Evolutionary conservation across 371 early-diverging fungal species (phyloP).

Genomic region (Mucor circinelloides): DNA sequence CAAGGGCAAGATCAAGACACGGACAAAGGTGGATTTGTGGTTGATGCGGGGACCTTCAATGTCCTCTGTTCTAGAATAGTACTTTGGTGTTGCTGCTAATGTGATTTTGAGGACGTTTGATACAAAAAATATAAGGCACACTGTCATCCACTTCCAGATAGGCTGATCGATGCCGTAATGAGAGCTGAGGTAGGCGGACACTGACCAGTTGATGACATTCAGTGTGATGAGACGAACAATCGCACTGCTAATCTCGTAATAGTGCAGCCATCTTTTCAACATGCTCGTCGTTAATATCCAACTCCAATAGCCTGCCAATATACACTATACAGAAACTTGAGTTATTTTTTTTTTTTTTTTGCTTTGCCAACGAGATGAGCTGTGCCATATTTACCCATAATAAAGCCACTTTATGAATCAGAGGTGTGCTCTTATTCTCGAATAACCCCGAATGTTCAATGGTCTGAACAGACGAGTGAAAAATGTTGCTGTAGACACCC

Average conservation of each 20-base stretch:
- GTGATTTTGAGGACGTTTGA: constrained; percentile 41
- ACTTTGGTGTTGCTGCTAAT: constrained; percentile 35
- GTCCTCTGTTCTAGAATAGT: constrained; percentile 25
- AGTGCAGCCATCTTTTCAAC: constrained; percentile 61
- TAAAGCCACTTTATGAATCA: constrained; percentile 59
- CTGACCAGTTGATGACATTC: constrained; percentile 62
- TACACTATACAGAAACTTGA: constrained; percentile 37
- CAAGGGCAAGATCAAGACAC: constrained; percentile 41
- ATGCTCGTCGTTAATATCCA: constrained; percentile 63
- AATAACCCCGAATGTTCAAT: constrained; percentile 50
- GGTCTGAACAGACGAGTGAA: constrained; percentile 39
- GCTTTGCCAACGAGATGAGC: neutral
- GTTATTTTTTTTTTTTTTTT: neutral
- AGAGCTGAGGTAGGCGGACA: constrained; percentile 55
- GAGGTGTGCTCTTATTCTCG: constrained; percentile 56
- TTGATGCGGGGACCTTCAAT: constrained; percentile 28
- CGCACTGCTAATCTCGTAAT: constrained; percentile 62
- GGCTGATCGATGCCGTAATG: constrained; percentile 62
- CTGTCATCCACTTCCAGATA: constrained; percentile 66
- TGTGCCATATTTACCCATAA: constrained; percentile 52
- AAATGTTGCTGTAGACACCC: constrained; percentile 47
- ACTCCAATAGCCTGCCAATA: constrained; percentile 63
- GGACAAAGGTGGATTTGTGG: constrained; percentile 44
- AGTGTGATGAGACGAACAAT: constrained; percentile 64
- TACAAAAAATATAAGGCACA: constrained; percentile 49